Base-by-base conservation (phyloP, 164 flowering plant genomes). In the Sextonia rubra region DNA sequence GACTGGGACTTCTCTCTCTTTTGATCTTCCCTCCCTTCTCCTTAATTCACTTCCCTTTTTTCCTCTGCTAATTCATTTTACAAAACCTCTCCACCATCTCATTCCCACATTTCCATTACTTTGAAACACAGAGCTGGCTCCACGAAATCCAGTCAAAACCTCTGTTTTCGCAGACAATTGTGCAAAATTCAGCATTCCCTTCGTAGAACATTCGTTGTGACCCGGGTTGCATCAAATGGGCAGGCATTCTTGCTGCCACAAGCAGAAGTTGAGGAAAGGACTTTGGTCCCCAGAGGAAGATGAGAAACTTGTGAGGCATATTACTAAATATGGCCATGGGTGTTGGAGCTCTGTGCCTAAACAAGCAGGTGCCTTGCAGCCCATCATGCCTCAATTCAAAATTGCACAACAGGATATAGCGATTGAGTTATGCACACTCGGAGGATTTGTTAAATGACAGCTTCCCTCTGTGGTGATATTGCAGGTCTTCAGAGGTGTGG, bases 271-370 rank as follows among this genome's bases (percentile, higher is more conserved):
- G 24, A 87, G 92, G 82, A 93, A 93, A 82, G 98, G 98, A 25
- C 84, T 93, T 3, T 93, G 98, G 97, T 93, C 96, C 47, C 98
- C 98, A 7, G 98, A 93, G 77, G 98, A 93, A 82, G 98, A 93
- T 80, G 95, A 90, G 84, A 93, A 88, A 73, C 97, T 93, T 32
- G 71, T 88, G 60, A 85, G 82, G 68, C 89, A 90, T 76, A 90
- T 93, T 18, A 89, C 96, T n/a, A 88, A 88, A 70, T 85, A 82
- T 75, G 98, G 98, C 23, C 98, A 91, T 83, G 98, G 98, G 0
- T 93, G 98, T 73, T 93, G 98, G 98, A 90, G 97, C 75, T 90
- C 98, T 73, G 98, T 93, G 73, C 97, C 98, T 66, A 91, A 89
- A 71, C 89, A 86, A 71, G 94, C 97, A 62, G 97, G 96, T 92